A percentile compares a stretch with the other conserved stretches of the same genome.
Conservation (phyloP, 805 yeast genomes). For the Candida germanica region DNA sequence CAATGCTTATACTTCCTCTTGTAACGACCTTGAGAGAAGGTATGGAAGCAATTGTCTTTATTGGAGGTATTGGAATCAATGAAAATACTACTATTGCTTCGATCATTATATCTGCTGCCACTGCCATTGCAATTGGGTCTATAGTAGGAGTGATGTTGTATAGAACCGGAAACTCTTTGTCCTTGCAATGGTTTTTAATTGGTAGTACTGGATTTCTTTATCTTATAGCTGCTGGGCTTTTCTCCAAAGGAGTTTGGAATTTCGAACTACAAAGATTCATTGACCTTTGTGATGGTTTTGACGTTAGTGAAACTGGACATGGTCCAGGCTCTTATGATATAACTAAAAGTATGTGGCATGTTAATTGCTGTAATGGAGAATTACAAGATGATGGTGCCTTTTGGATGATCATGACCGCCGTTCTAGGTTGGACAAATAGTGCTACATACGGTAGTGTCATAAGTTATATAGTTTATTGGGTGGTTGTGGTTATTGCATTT, state of each 20-base stretch:
- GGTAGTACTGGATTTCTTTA: constrained; percentile 78
- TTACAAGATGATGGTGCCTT: constrained; percentile 71
- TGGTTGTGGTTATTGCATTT: constrained; percentile 44
- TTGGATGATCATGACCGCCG: constrained; percentile 88
- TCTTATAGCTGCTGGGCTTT: constrained; percentile 80
- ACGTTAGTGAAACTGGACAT: constrained; percentile 81
- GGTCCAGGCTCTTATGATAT: constrained; percentile 95
- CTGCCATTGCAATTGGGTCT: constrained; percentile 59
- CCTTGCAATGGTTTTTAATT: constrained; percentile 71
- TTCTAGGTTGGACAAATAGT: constrained; percentile 91
- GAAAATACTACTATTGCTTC: constrained; percentile 36
- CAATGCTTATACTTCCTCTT: constrained; percentile 60
- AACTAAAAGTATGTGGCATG: constrained; percentile 82
- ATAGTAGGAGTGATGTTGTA: constrained; percentile 66
- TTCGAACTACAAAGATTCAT: constrained; percentile 78
- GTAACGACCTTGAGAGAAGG: constrained; percentile 88
- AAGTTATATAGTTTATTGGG: constrained; percentile 74
- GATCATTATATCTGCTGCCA: constrained; percentile 53
- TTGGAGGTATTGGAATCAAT: constrained; percentile 73
- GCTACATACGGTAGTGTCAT: constrained; percentile 87
- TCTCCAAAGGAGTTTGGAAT: constrained; percentile 89
- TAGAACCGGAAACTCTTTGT: constrained; percentile 73
- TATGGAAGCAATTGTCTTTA: constrained; percentile 84
- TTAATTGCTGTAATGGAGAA: constrained; percentile 83
- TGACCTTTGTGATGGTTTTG: constrained; percentile 72